Conservation (phyloP, 2,329 filamentous ascomycete species). For the Aureobasidium sp. region DNA sequence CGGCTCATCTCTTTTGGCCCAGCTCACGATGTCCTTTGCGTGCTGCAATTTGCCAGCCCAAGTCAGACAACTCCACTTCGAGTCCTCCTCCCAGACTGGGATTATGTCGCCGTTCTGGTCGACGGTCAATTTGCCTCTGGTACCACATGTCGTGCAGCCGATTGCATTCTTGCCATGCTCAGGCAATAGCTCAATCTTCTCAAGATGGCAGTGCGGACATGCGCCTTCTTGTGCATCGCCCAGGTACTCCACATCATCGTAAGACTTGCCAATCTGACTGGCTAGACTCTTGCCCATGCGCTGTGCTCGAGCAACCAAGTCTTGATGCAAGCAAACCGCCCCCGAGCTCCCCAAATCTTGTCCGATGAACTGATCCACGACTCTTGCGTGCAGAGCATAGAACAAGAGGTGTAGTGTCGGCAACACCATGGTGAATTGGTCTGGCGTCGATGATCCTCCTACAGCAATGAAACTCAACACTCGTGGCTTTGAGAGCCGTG, state of each 20-base stretch:
- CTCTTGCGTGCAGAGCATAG: slow-evolving; percentile 14
- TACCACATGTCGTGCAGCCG: slow-evolving; percentile 16
- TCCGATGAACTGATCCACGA: slow-evolving; percentile 15
- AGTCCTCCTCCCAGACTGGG: slow-evolving; percentile 15
- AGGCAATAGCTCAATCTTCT: slow-evolving; percentile 11
- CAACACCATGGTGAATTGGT: slow-evolving; percentile 16
- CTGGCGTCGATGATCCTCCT: slow-evolving; percentile 14
- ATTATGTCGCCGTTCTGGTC: neutral
- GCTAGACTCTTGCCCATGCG: slow-evolving; percentile 8
- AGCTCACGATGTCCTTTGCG: neutral
- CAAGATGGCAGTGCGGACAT: slow-evolving; percentile 17
- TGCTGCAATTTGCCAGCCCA: slow-evolving; percentile 3
- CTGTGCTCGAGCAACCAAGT: neutral
- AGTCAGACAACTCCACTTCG: slow-evolving; percentile 2
- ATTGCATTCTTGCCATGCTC: slow-evolving; percentile 10
- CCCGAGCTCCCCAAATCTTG: neutral
- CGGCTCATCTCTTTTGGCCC: neutral
- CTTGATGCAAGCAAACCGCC: neutral
- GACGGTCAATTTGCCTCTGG: slow-evolving; percentile 5
- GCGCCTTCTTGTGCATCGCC: slow-evolving; percentile 9
- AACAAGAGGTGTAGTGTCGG: slow-evolving; percentile 17
- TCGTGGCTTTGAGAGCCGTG: slow-evolving; percentile 10
- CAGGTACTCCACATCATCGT: slow-evolving; percentile 14
- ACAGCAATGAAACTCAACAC: slow-evolving; percentile 15
- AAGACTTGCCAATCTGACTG: slow-evolving; percentile 16